phyloP scores from a whole-genome alignment of 2,329 filamentous ascomycete genomes.

The Ophiobolus disseminans region DNA sequence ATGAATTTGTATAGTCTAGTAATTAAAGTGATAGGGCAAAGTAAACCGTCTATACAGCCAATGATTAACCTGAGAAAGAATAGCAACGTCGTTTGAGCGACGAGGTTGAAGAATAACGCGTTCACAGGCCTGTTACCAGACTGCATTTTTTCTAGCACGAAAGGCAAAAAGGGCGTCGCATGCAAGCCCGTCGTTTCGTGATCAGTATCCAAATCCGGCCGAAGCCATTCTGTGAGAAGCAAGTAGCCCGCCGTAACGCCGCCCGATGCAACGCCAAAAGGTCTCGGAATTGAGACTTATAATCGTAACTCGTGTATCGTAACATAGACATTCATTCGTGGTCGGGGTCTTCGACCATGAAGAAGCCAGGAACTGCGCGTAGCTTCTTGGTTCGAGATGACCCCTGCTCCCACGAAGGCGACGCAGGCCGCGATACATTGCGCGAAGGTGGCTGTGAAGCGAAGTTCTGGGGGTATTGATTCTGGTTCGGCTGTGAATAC shows the following conservation, averaged over 20 bases:
- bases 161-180: not conserved
- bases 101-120: not conserved
- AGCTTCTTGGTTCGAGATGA: conserved; percentile 30
- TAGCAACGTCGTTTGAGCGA: not conserved
- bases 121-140: not conserved
- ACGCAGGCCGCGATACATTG: conserved; percentile 32
- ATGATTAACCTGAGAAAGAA: not conserved
- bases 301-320: conserved; percentile 27
- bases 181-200: conserved; percentile 4
- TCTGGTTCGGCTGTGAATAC: conserved; percentile 24
- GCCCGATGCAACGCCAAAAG: conserved; percentile 18
- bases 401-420: conserved; percentile 39
- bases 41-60: conserved; percentile 14
- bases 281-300: conserved; percentile 11
- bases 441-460: conserved; percentile 37
- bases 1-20: conserved; percentile 21
- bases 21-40: conserved; percentile 23
- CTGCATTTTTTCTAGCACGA: conserved; percentile 1
- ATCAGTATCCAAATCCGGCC: not conserved
- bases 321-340: conserved; percentile 18
- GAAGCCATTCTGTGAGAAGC: conserved; percentile 2
- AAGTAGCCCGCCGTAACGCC: conserved; percentile 17
- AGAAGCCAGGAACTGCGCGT: conserved; percentile 23
- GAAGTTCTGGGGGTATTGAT: conserved; percentile 31
- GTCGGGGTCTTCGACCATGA: conserved; percentile 22